These are phyloP conservation scores for Hymenochaete sp. DNA, from an alignment of 1,284 basidiomycete species.

Conservation along the genomic window DNA sequence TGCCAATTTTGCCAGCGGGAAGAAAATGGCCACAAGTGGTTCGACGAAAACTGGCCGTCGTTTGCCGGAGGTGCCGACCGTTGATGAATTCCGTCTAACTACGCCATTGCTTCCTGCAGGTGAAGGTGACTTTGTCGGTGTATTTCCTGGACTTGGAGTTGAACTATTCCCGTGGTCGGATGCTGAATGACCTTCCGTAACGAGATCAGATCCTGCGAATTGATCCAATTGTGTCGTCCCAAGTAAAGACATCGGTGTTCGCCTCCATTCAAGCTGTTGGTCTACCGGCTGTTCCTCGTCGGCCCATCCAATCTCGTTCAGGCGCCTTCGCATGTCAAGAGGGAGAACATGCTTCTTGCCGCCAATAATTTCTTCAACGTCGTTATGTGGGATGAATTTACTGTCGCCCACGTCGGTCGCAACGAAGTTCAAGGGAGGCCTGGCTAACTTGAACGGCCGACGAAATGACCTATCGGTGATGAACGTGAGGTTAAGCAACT, in stretches of 20 bases:
- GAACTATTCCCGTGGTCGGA: conserved; percentile 26
- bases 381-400: conserved; percentile 45
- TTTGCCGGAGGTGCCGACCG: conserved; percentile 40
- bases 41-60: conserved; percentile 60
- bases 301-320: conserved; percentile 65
- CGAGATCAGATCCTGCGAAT: conserved; percentile 12
- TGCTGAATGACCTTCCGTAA: conserved; percentile 16
- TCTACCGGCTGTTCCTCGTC: conserved; percentile 48
- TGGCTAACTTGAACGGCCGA: conserved; percentile 55
- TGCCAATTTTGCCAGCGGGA: conserved; percentile 41
- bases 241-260: conserved; percentile 55
- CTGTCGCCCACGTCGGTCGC: conserved; percentile 62
- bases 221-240: conserved; percentile 47
- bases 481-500: conserved; percentile 51
- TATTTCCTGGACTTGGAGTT: conserved; percentile 30
- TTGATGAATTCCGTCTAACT: conserved; percentile 46
- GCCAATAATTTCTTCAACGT: conserved; percentile 40
- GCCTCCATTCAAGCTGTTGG: conserved; percentile 46
- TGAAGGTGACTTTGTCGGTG: conserved; percentile 27
- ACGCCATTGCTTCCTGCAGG: conserved; percentile 25
- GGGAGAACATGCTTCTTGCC: conserved; percentile 40
- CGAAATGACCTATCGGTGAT: conserved; percentile 51
- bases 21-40: conserved; percentile 44
- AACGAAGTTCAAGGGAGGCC: conserved; percentile 56
- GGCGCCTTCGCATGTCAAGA: conserved; percentile 48